Evolutionary conservation across 768 basidiomycete genomes (phyloP), one percentile per base, ranked within the genome.

Genomic region (Boletus insuetus): DNA sequence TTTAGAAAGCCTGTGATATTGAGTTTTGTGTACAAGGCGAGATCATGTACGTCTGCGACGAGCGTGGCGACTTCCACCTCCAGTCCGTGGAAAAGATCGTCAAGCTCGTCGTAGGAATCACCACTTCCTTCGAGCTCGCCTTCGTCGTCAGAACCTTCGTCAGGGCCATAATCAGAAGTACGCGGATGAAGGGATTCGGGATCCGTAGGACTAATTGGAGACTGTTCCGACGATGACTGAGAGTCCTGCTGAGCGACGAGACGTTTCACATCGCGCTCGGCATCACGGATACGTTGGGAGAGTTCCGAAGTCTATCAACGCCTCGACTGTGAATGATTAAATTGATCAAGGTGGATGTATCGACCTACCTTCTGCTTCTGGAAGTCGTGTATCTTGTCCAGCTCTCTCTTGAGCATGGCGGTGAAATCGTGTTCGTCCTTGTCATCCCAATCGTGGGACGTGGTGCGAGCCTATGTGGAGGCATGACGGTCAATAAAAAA

Each of bases 1-100:
- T 99, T 99, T 80, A 98, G 89, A 70, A 99, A 99, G 11, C 97
- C 97, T 1, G 97, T 98, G 65, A 98, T 94, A 70, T 98, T 98
- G 51, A 98, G 82, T 69, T 98, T 98, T 4, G 96, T 95, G 69
- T 95, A 90, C 31, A 98, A 77, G 1, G 94, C 94, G 39, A 95
- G 79, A 70, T 94, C 91, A 62, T 94, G 91, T 12, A 92, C 90
- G 60, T 91, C 89, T 1, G 96, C 96, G 17, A 99, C 96, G 42
- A 99, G 82, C 40, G 84, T 89, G 1, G 95, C 96, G 19, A 98
- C 91, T 67, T 95, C 93, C 66, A 97, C 95, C 73, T 98, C 94
- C 19, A 98, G 76, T 16, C 79, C 80, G 58, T 88, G 85, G 70
- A 97, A 99, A 20, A 86, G 79, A 47, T 91, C 91, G 65, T 97